Percentiles rank a stretch among this genome's conserved stretches.
Conservation (phyloP, 1,284 basidiomycete genomes). For the Kwoniella shivajii region DNA sequence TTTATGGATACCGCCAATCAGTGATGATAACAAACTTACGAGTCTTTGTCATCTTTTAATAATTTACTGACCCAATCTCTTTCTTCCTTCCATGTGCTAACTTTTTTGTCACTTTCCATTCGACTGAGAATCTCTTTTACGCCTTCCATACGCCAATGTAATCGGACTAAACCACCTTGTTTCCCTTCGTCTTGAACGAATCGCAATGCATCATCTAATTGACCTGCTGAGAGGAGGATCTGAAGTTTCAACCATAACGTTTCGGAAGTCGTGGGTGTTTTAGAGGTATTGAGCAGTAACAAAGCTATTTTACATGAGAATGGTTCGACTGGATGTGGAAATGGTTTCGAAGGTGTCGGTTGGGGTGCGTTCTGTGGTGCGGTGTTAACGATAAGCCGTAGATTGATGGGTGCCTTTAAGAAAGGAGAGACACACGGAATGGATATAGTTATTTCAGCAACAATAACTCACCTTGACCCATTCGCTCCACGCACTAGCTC, state of each 20-base stretch:
- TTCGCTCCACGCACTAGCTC: conserved; percentile 44
- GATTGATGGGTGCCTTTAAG: no score
- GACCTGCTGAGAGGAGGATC: conserved; percentile 34
- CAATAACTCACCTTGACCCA: conserved; percentile 28
- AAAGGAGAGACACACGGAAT: not conserved
- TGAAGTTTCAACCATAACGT: conserved; percentile 45
- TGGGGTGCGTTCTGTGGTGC: conserved; percentile 23
- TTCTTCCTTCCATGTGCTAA: conserved; percentile 29
- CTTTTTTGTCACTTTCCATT: not conserved
- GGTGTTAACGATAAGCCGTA: not conserved
- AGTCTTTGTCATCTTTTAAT: conserved; percentile 25
- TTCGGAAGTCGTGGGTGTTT: conserved; percentile 28
- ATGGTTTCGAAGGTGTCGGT: conserved; percentile 12
- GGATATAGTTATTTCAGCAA: not conserved
- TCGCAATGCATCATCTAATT: conserved; percentile 24
- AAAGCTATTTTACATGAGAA: conserved; percentile 30
- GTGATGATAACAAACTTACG: conserved; percentile 19
- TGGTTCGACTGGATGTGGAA: conserved; percentile 18
- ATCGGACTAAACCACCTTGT: conserved; percentile 31
- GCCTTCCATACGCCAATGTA: conserved; percentile 37
- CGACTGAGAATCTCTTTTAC: conserved; percentile 11
- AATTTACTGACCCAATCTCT: conserved; percentile 22
- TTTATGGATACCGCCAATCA: not conserved
- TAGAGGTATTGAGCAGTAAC: conserved; percentile 30
- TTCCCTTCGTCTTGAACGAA: conserved; percentile 24